Percentiles rank a stretch among this genome's conserved stretches.
Conservation (phyloP, 805 yeast species). For the Candida methanosorbosa region DNA sequence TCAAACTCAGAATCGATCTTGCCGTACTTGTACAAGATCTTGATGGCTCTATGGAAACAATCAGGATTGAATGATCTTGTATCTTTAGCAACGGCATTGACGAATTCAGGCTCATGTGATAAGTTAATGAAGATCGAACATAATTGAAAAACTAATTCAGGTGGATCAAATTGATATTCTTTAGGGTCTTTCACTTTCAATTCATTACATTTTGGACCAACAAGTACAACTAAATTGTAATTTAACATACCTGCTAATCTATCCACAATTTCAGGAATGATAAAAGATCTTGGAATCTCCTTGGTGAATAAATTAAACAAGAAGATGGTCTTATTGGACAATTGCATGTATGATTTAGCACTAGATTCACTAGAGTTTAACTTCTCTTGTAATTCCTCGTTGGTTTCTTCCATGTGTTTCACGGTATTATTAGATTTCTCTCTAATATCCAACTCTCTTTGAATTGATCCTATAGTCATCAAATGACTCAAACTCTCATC, state of each 20-base stretch:
- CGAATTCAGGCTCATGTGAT: constrained; percentile 53
- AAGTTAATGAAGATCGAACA: constrained; percentile 72
- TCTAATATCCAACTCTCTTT: constrained; percentile 52
- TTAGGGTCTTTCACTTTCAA: constrained; percentile 81
- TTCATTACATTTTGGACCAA: constrained; percentile 89
- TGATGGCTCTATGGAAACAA: constrained; percentile 63
- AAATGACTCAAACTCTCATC: constrained; percentile 86
- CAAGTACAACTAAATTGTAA: constrained; percentile 84
- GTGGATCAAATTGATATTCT: constrained; percentile 77
- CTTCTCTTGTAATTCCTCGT: constrained; percentile 51
- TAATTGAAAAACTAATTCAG: constrained; percentile 55
- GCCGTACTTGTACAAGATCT: constrained; percentile 47
- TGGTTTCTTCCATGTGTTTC: constrained; percentile 37
- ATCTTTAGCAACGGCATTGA: constrained; percentile 79
- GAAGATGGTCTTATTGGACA: constrained; percentile 75
- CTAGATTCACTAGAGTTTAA: constrained; percentile 59
- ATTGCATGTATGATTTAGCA: constrained; percentile 74
- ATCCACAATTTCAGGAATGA: constrained; percentile 83
- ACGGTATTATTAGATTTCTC: constrained; percentile 18
- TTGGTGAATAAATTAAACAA: constrained; percentile 74
- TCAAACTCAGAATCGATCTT: constrained; percentile 48
- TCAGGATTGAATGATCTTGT: constrained; percentile 75
- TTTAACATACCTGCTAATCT: constrained; percentile 93
- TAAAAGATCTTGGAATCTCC: constrained; percentile 81
- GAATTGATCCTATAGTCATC: constrained; percentile 66